Evolutionary conservation across 2,329 filamentous ascomycete species (phyloP).

Genomic region (Zasmidium angulare): DNA sequence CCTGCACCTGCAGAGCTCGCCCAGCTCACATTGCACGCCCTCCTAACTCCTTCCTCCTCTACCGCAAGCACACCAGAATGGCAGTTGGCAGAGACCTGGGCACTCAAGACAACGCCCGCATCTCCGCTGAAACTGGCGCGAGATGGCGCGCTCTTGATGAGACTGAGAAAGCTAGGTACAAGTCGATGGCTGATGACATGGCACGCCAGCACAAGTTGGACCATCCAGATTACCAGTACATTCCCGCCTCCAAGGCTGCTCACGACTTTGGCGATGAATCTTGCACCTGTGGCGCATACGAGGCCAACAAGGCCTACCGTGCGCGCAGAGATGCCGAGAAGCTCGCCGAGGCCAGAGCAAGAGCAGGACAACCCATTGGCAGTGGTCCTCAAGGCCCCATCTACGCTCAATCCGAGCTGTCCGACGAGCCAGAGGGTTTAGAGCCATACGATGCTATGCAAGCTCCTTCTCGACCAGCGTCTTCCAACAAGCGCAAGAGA

Average conservation of each 20-base stretch:
- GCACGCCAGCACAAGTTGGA: conserved; percentile 5
- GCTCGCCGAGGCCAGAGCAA: no score
- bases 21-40: background rate
- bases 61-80: background rate
- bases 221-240: conserved; percentile 14
- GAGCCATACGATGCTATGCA: no score
- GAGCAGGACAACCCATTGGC: no score
- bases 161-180: background rate
- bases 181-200: conserved; percentile 3
- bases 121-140: conserved; percentile 7
- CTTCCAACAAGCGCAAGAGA: background rate
- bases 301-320: conserved; percentile 6
- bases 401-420: no score
- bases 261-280: conserved; percentile 8
- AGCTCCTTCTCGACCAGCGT: background rate
- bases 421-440: no score
- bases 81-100: background rate
- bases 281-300: conserved; percentile 19
- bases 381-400: no score
- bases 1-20: background rate
- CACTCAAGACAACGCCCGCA: background rate
- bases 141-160: conserved; percentile 1
- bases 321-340: background rate
- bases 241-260: conserved; percentile 1
- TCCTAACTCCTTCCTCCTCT: conserved; percentile 7